Base-by-base conservation (phyloP, 352 stramenopile species). In the Globisporangium perplexum region DNA sequence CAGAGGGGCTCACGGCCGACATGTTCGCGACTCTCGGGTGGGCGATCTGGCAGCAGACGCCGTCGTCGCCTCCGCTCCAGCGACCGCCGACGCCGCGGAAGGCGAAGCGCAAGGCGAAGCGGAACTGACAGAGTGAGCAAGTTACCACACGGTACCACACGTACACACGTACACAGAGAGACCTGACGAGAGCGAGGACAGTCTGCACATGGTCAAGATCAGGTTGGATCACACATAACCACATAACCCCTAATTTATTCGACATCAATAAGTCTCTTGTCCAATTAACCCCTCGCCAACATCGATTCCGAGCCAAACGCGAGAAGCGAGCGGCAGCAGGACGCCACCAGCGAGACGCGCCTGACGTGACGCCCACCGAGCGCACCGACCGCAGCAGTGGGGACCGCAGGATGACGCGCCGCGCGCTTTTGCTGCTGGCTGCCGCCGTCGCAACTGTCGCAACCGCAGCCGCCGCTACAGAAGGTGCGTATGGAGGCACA, bases 21-120 rank as follows among this genome's bases (percentile, higher is more conserved):
- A 85, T 82, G 71, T 85, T 85, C 55, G 66, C 64, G n/a, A 77
- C 69, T 15, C 59, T 85, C 26, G 74, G 74, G 12, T 75, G 75
- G n/a, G 74, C 69, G 11, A 79, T 84, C 51, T 69, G 69, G 39
- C 59, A 69, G 49, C 56, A 62, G 46, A 44, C 48, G 7, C 20
- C 39, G 18, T 24, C 17, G 7, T 6, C n/a, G 15, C 33, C 39
- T 2, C 31, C 35, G 20, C 10, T 36, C 4, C 48, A 23, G 6
- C 43, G 55, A 20, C 55, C 54, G 42, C 33, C 57, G n/a, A 17
- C 26, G n/a, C 10, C 5, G 15, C 18, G 20, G 14, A 10, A 59
- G 2, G 5, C 24, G 33, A 43, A 63, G n/a, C 42, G 30, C 6
- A 51, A 62, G 39, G 8, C 39, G 18, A 44, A 44, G 4, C 39